These are phyloP conservation scores for Umbelopsis isabellina DNA, from an alignment of 192 early-diverging fungal genomes.

Conservation along the genomic window DNA sequence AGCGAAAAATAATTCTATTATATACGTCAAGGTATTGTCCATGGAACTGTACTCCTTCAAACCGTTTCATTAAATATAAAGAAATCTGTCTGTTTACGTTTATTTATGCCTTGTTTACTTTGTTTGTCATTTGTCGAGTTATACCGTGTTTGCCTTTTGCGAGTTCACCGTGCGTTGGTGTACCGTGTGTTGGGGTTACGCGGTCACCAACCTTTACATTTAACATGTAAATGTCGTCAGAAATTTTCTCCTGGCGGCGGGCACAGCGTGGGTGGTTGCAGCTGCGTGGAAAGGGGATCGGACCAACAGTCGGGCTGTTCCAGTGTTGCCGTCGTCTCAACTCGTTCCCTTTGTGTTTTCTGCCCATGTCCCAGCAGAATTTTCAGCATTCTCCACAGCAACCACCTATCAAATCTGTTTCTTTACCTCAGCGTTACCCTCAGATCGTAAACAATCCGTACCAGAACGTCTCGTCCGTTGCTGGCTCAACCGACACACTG, in stretches of 20 bases:
- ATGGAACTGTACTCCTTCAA: no score
- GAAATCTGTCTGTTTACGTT: no score
- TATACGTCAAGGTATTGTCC: no score
- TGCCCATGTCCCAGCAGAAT: constrained; percentile 23
- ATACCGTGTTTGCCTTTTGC: no score
- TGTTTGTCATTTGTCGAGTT: no score
- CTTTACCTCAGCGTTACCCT: constrained; percentile 7
- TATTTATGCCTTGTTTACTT: no score
- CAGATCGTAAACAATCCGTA: constrained; percentile 17
- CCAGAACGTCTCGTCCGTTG: constrained; percentile 22
- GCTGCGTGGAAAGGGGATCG: not conserved
- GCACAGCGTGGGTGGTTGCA: not conserved
- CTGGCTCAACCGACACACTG: constrained; percentile 21
- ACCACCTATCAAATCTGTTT: constrained; percentile 13
- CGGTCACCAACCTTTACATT: not conserved
- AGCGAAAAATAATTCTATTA: no score
- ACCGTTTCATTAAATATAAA: no score
- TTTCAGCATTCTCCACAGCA: constrained; percentile 3
- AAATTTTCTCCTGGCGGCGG: not conserved
- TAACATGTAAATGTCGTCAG: constrained; percentile 2
- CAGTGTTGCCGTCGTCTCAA: not conserved
- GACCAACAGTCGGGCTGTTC: not conserved
- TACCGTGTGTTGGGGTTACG: no score
- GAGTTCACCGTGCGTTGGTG: no score
- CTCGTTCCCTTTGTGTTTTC: not conserved